Conservation (phyloP, 2,329 filamentous ascomycete genomes). For the Chaetomiaceae sp. region DNA sequence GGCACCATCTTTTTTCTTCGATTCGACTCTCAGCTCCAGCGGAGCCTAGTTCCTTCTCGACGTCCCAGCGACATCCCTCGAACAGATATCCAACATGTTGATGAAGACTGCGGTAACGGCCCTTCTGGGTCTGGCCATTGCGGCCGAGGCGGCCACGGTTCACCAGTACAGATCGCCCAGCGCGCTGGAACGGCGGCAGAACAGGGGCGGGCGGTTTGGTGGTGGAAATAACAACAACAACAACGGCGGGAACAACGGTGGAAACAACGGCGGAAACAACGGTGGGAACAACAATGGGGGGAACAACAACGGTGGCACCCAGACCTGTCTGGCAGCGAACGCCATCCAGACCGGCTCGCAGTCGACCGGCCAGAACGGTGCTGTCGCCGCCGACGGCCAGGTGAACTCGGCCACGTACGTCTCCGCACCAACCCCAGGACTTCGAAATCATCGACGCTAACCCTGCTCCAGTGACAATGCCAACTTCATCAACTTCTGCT, state of each 20-base stretch:
- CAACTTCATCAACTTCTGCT: constrained; percentile 65
- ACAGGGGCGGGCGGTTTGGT: constrained; percentile 16
- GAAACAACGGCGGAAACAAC: constrained; percentile 27
- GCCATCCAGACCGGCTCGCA: constrained; percentile 48
- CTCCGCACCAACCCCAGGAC: not conserved
- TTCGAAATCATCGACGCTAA: not conserved
- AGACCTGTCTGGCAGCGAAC: constrained; percentile 38
- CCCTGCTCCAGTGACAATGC: constrained; percentile 43
- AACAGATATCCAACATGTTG: constrained; percentile 43
- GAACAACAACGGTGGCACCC: constrained; percentile 28
- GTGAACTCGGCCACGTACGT: constrained; percentile 49
- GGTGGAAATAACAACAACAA: constrained; percentile 22
- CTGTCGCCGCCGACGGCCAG: constrained; percentile 41
- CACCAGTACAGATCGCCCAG: constrained; percentile 34
- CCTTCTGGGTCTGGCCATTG: constrained; percentile 44
- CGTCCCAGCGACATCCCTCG: constrained; percentile 11
- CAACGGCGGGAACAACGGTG: constrained; percentile 22
- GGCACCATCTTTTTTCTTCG: constrained; percentile 42
- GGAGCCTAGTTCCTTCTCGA: constrained; percentile 22
- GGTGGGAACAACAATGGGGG: constrained; percentile 20
- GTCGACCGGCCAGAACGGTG: constrained; percentile 43
- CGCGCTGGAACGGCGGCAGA: constrained; percentile 41
- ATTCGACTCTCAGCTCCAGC: constrained; percentile 26
- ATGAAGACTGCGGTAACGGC: constrained; percentile 46
- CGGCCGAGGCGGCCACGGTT: constrained; percentile 43